Evolutionary conservation across 495 filamentous ascomycete species (phyloP).

Genomic region (Penicillium salamii): DNA sequence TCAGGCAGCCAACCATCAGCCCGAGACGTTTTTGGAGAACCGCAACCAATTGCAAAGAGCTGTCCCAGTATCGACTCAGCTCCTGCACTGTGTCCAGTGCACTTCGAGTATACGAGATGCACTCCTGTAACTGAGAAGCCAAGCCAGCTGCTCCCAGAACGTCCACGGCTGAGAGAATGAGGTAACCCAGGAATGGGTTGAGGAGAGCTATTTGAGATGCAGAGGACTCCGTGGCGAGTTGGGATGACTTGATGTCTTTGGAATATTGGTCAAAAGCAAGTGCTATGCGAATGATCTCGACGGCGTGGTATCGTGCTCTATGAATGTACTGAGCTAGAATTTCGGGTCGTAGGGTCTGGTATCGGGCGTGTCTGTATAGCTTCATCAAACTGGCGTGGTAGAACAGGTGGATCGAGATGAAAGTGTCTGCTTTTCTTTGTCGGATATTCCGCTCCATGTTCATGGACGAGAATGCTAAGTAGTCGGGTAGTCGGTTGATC

Average conservation of each 20-base stretch:
- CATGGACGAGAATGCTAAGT: constrained; percentile 43
- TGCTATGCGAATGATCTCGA: constrained; percentile 37
- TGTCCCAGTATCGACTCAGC: constrained; percentile 34
- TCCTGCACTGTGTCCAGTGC: constrained; percentile 37
- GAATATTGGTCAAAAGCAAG: constrained; percentile 25
- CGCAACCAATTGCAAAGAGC: constrained; percentile 24
- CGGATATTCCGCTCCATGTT: constrained; percentile 50
- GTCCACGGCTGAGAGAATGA: constrained; percentile 46
- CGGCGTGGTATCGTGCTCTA: constrained; percentile 40
- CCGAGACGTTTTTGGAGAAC: constrained; percentile 31
- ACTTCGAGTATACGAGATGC: constrained; percentile 46
- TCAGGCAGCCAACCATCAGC: constrained; percentile 26
- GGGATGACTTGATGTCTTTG: constrained; percentile 20
- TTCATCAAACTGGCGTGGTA: constrained; percentile 60
- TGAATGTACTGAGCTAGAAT: constrained; percentile 36
- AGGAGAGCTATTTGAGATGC: constrained; percentile 20
- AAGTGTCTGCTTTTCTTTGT: constrained; percentile 47
- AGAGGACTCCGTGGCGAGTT: constrained; percentile 13
- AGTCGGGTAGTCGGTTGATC: constrained; percentile 44
- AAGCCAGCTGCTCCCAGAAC: constrained; percentile 41
- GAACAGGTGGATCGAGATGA: constrained; percentile 58
- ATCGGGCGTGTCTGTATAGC: constrained; percentile 57
- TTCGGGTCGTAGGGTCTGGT: constrained; percentile 28
- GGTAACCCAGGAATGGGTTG: constrained; percentile 43
- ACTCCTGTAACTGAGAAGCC: constrained; percentile 32